Conservation (phyloP, 2,329 filamentous ascomycete genomes). For the Cladosporium velox region DNA sequence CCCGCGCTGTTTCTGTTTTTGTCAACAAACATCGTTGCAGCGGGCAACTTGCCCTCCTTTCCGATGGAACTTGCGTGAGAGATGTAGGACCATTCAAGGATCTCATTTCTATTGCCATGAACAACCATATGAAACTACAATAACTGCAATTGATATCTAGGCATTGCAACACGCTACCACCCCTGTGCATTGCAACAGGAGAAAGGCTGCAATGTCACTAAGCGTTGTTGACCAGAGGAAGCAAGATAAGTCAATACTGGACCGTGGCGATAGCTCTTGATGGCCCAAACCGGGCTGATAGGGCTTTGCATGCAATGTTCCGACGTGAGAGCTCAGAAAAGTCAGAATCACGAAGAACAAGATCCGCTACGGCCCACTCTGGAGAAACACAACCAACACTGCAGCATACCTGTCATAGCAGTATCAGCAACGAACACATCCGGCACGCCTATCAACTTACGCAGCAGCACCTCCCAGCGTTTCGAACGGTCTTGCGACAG, state of each 20-base stretch:
- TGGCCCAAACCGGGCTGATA: no score
- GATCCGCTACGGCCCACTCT: background rate
- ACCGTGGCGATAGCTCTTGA: no score
- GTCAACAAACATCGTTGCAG: conserved; percentile 6
- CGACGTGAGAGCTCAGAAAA: no score
- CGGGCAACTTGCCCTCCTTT: background rate
- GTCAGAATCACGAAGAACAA: background rate
- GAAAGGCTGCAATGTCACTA: background rate
- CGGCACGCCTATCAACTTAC: background rate
- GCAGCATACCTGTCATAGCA: background rate
- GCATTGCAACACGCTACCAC: no score
- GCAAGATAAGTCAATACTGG: background rate
- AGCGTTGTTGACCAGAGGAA: background rate
- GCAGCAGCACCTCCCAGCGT: background rate
- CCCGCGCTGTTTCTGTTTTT: background rate
- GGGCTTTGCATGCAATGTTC: no score
- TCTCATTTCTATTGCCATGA: no score
- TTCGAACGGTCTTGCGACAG: background rate
- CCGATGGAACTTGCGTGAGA: no score
- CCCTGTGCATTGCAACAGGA: background rate
- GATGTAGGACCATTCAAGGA: no score
- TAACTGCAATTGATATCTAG: no score
- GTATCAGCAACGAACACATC: background rate
- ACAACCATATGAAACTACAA: no score
- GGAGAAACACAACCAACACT: background rate